Base-by-base conservation (phyloP, 1,284 basidiomycete species). In the Cystobasidium pallidum region DNA sequence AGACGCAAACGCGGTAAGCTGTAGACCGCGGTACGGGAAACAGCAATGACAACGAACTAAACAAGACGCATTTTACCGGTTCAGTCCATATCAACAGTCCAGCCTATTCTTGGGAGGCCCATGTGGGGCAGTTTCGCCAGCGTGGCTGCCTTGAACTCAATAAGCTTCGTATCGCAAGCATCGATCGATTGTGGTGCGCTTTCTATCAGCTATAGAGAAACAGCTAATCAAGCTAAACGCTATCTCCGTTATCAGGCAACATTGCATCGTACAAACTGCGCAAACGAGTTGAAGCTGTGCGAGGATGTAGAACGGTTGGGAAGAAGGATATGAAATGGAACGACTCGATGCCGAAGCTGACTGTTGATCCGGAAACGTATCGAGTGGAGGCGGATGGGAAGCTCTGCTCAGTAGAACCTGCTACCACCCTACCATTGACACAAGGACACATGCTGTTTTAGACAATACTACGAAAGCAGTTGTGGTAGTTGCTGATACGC, bases 271-370 rank as follows among this genome's bases (percentile, higher is more conserved):
- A 97, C 80, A 86, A 86, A 0, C 84, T 97, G 13, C 82, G 84
- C 32, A 97, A 97, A 82, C 84, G 86, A 2, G 82, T 86, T 13
- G 88, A 89, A 75, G 87, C 91, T 0, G 95, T 98, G 47, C 85
- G 84, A 72, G 86, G 86, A 15, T 98, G 94, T 78, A 85, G 94
- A 36, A 82, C 81, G 1, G 84, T 98, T 57, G 85, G 81, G 34
- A 98, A 98, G 84, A 86, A 86, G 78, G 89, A 94, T 80, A 94
- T 98, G 92, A 98, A 96, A 82, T 90, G 88, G 86, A 99, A 99
- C 81, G 84, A 87, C 72, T 82, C 85, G 63, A 87, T 88, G 75
- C 96, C 95, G 1, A 85, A 84, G 80, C 91, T 99, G 86, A 83
- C 76, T 15, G 94, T 99, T 52, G 92, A 99, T 80, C 91, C 96